Conservation (phyloP, 768 basidiomycete genomes). For the Leccinum longicurvipes region DNA sequence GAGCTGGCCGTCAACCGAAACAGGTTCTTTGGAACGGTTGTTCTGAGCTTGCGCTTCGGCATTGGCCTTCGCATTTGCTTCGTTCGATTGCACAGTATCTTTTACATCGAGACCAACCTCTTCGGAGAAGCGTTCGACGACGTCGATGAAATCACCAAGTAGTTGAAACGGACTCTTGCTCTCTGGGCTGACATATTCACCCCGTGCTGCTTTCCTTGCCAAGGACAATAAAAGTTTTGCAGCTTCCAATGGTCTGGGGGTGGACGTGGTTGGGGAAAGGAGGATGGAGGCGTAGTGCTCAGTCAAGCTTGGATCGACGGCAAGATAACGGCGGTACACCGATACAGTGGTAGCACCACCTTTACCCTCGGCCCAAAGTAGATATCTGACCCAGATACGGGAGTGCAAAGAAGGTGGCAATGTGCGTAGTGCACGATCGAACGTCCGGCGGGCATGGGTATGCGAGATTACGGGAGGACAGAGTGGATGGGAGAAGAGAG, state of each 20-base stretch:
- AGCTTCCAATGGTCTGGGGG: slow-evolving; percentile 84
- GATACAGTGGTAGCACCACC: slow-evolving; percentile 76
- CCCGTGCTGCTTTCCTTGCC: slow-evolving; percentile 78
- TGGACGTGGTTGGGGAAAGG: slow-evolving; percentile 53
- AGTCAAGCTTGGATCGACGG: slow-evolving; percentile 75
- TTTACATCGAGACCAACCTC: slow-evolving; percentile 88
- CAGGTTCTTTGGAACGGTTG: slow-evolving; percentile 34
- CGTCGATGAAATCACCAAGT: slow-evolving; percentile 87
- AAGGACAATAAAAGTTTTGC: slow-evolving; percentile 85
- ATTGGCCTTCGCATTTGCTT: slow-evolving; percentile 46
- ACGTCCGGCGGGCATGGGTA: slow-evolving; percentile 91
- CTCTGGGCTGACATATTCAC: slow-evolving; percentile 83
- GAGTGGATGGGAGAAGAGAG: slow-evolving; percentile 82
- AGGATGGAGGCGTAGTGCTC: slow-evolving; percentile 74
- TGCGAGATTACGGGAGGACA: slow-evolving; percentile 83
- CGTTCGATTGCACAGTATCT: slow-evolving; percentile 61
- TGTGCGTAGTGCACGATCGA: slow-evolving; percentile 90
- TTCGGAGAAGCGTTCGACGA: slow-evolving; percentile 86
- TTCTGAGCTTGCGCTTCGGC: slow-evolving; percentile 38
- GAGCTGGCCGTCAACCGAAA: slow-evolving; percentile 56
- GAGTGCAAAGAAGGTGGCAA: slow-evolving; percentile 90
- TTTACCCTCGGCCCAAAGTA: slow-evolving; percentile 84
- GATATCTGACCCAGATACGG: slow-evolving; percentile 90
- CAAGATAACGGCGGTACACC: slow-evolving; percentile 87
- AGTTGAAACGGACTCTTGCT: slow-evolving; percentile 96